Base-by-base conservation (phyloP, 768 basidiomycete species). In the Pleurotus ostreatus region DNA sequence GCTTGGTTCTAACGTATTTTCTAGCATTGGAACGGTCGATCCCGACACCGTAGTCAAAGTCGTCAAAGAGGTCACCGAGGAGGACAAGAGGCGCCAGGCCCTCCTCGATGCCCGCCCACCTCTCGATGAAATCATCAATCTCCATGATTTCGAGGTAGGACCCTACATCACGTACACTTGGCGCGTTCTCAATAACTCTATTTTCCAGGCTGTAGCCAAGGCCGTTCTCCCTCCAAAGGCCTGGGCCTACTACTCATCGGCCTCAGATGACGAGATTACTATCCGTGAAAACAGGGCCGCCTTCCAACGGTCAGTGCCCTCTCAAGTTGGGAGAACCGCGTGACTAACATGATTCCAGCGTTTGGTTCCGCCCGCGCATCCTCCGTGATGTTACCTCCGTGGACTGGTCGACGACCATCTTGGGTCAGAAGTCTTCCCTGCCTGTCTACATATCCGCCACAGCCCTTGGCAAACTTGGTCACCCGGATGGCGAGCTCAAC, bases 161-260 rank as follows among this genome's bases (percentile, higher is more conserved):
- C 22, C 4, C 6, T 12, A 22, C 16, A n/a, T 39, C 61, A 45
- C 11, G 8, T 3, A 9, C 49, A 46, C 51, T 49, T 37, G 44
- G 38, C 45, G 30, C 4, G 23, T 4, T 20, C 45, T 18, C 34
- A 38, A 16, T 53, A 23, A 53, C 39, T 41, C 12, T 39, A 20
- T 40, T 41, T 39, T 25, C 23, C 57, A 93, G 91, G 82, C 89
- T n/a, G 85, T 98, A 49, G 94, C 93, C 9, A 89, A 81, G 68
- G 75, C 76, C 62, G 86, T 91, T 12, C 85, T 98, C 76, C 74
- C 85, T 1, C 86, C 88, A 34, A 92, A 92, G 67, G 92, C 92
- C 0, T 98, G 95, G 95, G 95, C 94, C 4, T 95, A 95, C 68
- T 95, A 98, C 65, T 93, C 90, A 1, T 94, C 92, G n/a, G 95